Conservation (phyloP, 176 grass and related monocot species). For the Rhynchospora breviuscula region DNA sequence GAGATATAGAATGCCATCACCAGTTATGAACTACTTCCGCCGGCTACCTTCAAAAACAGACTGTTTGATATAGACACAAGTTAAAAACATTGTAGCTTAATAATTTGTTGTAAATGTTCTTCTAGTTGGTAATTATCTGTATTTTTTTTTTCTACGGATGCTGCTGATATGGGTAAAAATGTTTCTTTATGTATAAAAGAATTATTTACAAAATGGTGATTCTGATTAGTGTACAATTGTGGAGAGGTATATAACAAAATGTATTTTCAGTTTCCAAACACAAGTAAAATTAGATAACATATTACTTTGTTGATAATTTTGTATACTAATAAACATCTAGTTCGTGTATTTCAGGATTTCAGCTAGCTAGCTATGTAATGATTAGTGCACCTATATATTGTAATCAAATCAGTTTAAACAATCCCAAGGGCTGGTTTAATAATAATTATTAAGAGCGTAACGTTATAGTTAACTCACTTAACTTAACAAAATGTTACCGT, state of each 20-base stretch:
- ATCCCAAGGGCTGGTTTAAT: too few species aligned
- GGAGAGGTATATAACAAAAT: neutral
- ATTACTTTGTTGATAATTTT: neutral
- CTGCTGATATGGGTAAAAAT: neutral
- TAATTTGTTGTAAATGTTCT: neutral
- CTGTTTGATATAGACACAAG: conserved; percentile 33
- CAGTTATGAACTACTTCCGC: conserved; percentile 54
- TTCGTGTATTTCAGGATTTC: neutral
- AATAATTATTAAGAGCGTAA: too few species aligned
- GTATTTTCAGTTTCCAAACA: too few species aligned
- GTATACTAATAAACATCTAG: neutral
- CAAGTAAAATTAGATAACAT: too few species aligned
- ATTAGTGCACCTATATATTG: neutral
- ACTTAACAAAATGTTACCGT: too few species aligned
- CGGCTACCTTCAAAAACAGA: conserved; percentile 66
- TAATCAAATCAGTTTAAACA: too few species aligned
- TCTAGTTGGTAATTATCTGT: too few species aligned
- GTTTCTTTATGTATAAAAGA: neutral
- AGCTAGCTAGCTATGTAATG: neutral
- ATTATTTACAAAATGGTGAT: neutral
- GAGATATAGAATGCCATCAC: conserved; percentile 48
- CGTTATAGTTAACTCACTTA: too few species aligned
- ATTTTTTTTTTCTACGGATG: neutral
- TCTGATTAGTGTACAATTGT: neutral
- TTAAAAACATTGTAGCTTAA: neutral